Evolutionary conservation across 2,329 filamentous ascomycete genomes (phyloP).

Genomic region (Trichoderma sp.): DNA sequence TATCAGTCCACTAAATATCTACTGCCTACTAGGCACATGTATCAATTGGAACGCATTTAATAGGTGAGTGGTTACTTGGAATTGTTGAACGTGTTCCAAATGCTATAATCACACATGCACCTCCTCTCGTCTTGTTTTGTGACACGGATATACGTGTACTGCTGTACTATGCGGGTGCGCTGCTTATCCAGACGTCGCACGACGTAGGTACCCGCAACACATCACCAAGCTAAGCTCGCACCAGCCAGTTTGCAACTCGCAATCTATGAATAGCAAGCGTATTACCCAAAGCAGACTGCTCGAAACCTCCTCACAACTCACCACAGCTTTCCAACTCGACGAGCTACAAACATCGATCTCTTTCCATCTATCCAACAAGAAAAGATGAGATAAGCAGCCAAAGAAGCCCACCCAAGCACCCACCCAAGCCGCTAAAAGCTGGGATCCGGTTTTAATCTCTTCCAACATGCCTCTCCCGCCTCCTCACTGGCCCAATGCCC

Average conservation of each 20-base stretch:
- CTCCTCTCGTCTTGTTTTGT: background rate
- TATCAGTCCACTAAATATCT: background rate
- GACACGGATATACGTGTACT: background rate
- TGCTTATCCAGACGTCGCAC: background rate
- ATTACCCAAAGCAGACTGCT: background rate
- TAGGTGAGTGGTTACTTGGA: background rate
- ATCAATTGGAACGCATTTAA: too few relatives aligned
- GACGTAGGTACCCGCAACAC: background rate
- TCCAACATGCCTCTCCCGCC: background rate
- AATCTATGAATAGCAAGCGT: background rate
- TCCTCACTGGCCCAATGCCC: background rate
- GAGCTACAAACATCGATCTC: background rate
- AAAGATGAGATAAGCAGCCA: background rate
- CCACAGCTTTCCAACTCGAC: background rate
- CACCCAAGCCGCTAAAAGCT: background rate
- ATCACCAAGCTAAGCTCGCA: background rate
- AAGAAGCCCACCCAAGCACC: background rate
- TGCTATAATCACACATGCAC: background rate
- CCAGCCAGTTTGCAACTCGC: background rate
- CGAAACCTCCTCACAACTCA: background rate
- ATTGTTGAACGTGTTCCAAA: background rate
- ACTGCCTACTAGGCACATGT: too few relatives aligned
- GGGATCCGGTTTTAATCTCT: background rate
- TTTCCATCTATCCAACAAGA: background rate
- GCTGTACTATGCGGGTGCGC: too few relatives aligned